Evolutionary conservation across 1,284 basidiomycete genomes (phyloP).

Genomic region (Puccinia triticina): DNA sequence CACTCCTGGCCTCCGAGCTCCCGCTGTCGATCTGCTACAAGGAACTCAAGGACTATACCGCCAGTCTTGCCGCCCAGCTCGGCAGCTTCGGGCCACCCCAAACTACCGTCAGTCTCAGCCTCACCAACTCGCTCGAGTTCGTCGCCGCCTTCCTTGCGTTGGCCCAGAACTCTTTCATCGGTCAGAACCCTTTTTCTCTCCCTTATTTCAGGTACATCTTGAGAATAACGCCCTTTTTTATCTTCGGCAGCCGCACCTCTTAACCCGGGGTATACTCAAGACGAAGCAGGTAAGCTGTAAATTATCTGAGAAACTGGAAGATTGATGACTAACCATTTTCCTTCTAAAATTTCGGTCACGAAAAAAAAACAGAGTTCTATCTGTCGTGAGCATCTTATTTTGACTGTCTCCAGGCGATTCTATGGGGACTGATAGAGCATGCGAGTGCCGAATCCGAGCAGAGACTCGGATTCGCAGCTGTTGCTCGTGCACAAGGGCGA

Average conservation of each 20-base stretch:
- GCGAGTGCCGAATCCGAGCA: neutral
- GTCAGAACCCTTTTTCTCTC: constrained; percentile 7
- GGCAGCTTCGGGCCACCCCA: constrained; percentile 1
- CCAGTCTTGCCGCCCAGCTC: constrained; percentile 14
- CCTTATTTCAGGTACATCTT: neutral
- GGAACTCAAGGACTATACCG: constrained; percentile 9
- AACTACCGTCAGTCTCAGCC: constrained; percentile 40
- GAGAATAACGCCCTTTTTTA: neutral
- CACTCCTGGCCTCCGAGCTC: neutral
- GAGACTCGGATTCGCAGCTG: constrained; percentile 40
- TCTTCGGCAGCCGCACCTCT: constrained; percentile 60
- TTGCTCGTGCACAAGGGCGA: constrained; percentile 39
- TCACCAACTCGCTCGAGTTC: constrained; percentile 50
- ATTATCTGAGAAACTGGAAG: constrained; percentile 54
- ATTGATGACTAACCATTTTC: neutral
- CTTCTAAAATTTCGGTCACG: neutral
- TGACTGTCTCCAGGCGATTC: neutral
- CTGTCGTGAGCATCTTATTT: constrained; percentile 27
- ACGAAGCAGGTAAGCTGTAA: constrained; percentile 58
- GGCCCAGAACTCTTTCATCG: constrained; percentile 43
- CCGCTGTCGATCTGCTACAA: constrained; percentile 10
- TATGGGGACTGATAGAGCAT: neutral
- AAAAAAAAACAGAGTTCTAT: constrained; percentile 38
- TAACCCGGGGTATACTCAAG: constrained; percentile 62
- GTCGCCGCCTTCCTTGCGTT: constrained; percentile 32